A percentile compares a stretch with the other conserved stretches of the same genome.
Conservation (phyloP, 768 basidiomycete genomes). For the Ramaria sp. region DNA sequence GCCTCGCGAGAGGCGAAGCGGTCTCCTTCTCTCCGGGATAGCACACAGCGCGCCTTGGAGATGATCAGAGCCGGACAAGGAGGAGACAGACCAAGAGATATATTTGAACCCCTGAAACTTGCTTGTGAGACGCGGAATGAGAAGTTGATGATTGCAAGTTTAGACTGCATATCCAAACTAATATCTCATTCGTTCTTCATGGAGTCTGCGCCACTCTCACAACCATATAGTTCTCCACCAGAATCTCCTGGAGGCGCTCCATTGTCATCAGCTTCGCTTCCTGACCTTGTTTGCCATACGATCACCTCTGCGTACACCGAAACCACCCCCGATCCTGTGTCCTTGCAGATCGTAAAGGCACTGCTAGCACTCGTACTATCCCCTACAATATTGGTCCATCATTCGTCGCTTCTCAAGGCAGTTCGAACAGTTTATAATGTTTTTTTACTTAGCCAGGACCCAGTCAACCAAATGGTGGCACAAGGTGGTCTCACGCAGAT, state of each 20-base stretch:
- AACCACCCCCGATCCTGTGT: constrained; percentile 79
- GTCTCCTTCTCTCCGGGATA: constrained; percentile 70
- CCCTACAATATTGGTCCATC: constrained; percentile 79
- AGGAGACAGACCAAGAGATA: constrained; percentile 69
- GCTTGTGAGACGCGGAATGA: constrained; percentile 94
- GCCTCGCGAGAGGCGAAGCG: constrained; percentile 83
- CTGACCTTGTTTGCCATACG: constrained; percentile 90
- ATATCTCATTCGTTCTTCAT: constrained; percentile 96
- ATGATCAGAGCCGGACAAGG: constrained; percentile 68
- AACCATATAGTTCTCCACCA: constrained; percentile 58
- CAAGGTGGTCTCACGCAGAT: constrained; percentile 97
- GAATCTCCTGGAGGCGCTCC: constrained; percentile 50
- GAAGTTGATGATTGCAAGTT: constrained; percentile 89
- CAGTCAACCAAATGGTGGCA: constrained; percentile 94
- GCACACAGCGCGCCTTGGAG: constrained; percentile 71
- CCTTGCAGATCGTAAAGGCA: constrained; percentile 94
- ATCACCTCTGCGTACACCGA: constrained; percentile 89
- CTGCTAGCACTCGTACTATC: constrained; percentile 85
- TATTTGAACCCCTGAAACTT: constrained; percentile 91
- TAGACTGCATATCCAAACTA: constrained; percentile 96
- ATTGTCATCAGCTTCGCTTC: constrained; percentile 44
- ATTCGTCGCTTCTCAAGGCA: constrained; percentile 90
- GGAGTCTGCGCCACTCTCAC: constrained; percentile 39
- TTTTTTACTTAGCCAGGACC: constrained; percentile 81
- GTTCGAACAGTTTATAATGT: constrained; percentile 98